Percentiles rank a stretch among this genome's conserved stretches.
Conservation (phyloP, 2,329 filamentous ascomycete species). For the Amesomyces nigricolor region DNA sequence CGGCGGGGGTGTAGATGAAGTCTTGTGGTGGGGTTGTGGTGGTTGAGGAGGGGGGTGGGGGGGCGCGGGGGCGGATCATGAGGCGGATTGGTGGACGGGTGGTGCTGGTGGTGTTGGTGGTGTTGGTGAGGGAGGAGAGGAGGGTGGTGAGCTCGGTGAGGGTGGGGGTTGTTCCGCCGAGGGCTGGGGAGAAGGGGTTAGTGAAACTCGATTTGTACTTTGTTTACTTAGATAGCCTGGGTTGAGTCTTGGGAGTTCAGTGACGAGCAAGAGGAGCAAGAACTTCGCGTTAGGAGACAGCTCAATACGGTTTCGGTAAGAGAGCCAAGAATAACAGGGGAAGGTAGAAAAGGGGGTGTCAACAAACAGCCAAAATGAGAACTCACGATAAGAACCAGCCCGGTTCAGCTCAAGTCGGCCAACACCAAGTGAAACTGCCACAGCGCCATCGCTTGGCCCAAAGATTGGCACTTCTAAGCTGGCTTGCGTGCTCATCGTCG, state of each 20-base stretch:
- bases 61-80: slow-evolving; percentile 50
- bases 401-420: slow-evolving; percentile 51
- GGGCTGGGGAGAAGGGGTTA: slow-evolving; percentile 11
- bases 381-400: slow-evolving; percentile 40
- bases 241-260: background rate
- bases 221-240: background rate
- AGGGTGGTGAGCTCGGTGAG: slow-evolving; percentile 35
- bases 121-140: slow-evolving; percentile 2
- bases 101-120: background rate
- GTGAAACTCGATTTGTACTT: background rate
- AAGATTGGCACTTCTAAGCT: slow-evolving; percentile 51
- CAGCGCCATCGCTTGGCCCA: slow-evolving; percentile 36
- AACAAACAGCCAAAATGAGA: background rate
- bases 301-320: no score
- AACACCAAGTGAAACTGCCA: slow-evolving; percentile 40
- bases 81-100: slow-evolving; percentile 42
- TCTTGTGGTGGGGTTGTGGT: slow-evolving; percentile 30
- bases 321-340: background rate
- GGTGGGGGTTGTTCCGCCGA: slow-evolving; percentile 48
- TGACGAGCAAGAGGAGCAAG: no score
- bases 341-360: background rate
- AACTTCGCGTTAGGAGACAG: no score
- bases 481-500: background rate
- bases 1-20: slow-evolving; percentile 44
- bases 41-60: slow-evolving; percentile 20